Evolutionary conservation across 768 basidiomycete species (phyloP), one percentile per base, ranked within the genome.

Genomic region (Pleurotus tuber-regium): DNA sequence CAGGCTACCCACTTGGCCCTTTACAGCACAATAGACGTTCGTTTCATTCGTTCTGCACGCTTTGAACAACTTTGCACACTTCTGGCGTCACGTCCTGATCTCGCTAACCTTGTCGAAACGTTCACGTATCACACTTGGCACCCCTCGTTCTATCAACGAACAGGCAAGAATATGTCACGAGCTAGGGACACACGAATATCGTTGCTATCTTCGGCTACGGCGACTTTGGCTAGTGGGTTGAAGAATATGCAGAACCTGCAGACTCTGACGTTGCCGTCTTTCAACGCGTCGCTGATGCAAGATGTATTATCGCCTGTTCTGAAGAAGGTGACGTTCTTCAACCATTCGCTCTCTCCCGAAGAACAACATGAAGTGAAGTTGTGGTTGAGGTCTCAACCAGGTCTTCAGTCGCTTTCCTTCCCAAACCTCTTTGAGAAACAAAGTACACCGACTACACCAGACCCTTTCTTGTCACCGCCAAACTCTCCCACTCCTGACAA

Each of bases 81-180:
- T 1, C 62, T 79, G 8, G 70, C 71, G 2, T 69, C 68, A 39
- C 65, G 72, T 48, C 59, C 57, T 28, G 71, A 76, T 35, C 57
- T 77, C 26, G 69, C 74, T 18, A 73, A 72, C 28, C 58, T 74
- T 10, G 71, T 75, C 11, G 64, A 63, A 30, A 65, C 61, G 2
- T 69, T 78, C 50, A 59, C 68, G 30, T 77, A 75, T 55, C 66
- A 66, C 18, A 59, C 58, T 31, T 79, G 77, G 77, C 75, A 76
- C 0, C 49, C 64, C 2, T 75, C 71, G 53, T 74, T 72, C 54
- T 60, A 62, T 21, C 50, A 56, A 6, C 44, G 53, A 12, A 19
- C 54, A 9, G 43, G 24, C 58, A 57, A 21, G 61, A 66, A 10
- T 41, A 74, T 41, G 71, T 76, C 41, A 62, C 66, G 21, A 73